Conservation (phyloP, 1,139 yeast species). For the Diutina siamensis region DNA sequence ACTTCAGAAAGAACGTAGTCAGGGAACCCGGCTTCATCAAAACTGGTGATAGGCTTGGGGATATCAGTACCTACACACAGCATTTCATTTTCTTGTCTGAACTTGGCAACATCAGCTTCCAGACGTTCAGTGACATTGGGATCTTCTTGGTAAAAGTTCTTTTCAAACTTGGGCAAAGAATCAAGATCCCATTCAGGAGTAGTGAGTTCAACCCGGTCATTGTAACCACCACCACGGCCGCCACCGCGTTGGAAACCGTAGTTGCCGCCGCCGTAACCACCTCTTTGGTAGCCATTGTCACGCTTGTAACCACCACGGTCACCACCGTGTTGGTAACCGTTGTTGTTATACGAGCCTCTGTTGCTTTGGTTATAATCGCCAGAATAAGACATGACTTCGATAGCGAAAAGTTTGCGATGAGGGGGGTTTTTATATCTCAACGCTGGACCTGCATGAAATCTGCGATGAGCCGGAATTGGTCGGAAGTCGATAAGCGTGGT, state of each 20-base stretch:
- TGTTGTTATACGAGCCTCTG: constrained; percentile 9
- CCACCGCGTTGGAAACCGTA: constrained; percentile 11
- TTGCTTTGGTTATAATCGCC: constrained; percentile 3
- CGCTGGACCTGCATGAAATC: not conserved
- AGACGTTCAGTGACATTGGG: constrained; percentile 66
- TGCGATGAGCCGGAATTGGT: not conserved
- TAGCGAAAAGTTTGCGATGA: not conserved
- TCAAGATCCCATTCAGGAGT: constrained; percentile 75
- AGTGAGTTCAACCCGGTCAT: constrained; percentile 45
- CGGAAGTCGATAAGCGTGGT: not conserved
- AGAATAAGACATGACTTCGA: not conserved
- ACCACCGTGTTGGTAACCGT: constrained; percentile 20
- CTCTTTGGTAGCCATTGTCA: constrained; percentile 12
- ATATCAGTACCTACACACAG: constrained; percentile 70
- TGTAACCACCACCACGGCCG: constrained; percentile 10
- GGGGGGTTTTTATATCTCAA: not conserved
- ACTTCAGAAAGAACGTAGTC: constrained; percentile 84
- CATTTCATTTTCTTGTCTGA: constrained; percentile 83
- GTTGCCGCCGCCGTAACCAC: constrained; percentile 14
- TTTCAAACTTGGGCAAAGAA: constrained; percentile 79
- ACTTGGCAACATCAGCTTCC: constrained; percentile 56
- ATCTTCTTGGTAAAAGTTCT: constrained; percentile 86
- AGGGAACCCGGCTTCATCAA: constrained; percentile 97
- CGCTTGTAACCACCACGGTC: constrained; percentile 15
- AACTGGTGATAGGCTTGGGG: constrained; percentile 87